These are phyloP conservation scores for Plasmodiophora brassicae DNA, from an alignment of 208 protist species.

Conservation along the genomic window DNA sequence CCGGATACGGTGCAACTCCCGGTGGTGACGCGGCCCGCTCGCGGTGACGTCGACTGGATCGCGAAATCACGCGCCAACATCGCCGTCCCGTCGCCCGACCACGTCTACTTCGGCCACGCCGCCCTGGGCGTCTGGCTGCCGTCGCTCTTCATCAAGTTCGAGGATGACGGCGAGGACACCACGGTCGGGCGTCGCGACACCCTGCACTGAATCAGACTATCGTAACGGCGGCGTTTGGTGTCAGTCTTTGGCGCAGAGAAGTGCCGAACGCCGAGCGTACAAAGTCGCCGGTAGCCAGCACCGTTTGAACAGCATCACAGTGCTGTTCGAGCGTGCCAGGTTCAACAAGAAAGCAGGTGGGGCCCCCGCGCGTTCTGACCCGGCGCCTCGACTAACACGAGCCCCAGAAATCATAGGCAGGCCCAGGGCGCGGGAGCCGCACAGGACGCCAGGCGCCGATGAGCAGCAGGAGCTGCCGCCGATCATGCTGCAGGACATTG, in stretches of 20 bases:
- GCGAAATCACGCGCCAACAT: too few relatives aligned
- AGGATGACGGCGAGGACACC: background rate
- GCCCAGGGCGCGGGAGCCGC: background rate
- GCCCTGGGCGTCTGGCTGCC: background rate
- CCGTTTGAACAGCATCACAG: background rate
- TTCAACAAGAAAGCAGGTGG: background rate
- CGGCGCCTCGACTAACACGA: background rate
- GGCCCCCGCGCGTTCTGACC: background rate
- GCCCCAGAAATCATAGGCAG: background rate
- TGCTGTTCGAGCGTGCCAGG: background rate
- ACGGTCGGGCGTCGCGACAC: background rate
- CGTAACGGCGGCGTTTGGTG: too few relatives aligned
- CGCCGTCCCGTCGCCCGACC: too few relatives aligned
- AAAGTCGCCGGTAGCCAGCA: background rate
- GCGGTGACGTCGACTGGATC: too few relatives aligned
- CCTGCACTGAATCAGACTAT: background rate
- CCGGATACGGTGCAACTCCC: too few relatives aligned
- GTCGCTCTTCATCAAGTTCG: background rate
- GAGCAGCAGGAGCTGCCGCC: background rate
- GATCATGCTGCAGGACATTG: background rate
- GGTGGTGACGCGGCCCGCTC: too few relatives aligned
- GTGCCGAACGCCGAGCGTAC: background rate
- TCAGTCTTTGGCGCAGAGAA: too few relatives aligned
- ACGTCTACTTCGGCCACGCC: background rate
- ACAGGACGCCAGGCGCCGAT: background rate